A percentile compares a stretch with the other conserved stretches of the same genome.
These are phyloP conservation scores for Fusarium stilboides DNA, from an alignment of 2,329 filamentous ascomycete genomes.

Conservation along the genomic window DNA sequence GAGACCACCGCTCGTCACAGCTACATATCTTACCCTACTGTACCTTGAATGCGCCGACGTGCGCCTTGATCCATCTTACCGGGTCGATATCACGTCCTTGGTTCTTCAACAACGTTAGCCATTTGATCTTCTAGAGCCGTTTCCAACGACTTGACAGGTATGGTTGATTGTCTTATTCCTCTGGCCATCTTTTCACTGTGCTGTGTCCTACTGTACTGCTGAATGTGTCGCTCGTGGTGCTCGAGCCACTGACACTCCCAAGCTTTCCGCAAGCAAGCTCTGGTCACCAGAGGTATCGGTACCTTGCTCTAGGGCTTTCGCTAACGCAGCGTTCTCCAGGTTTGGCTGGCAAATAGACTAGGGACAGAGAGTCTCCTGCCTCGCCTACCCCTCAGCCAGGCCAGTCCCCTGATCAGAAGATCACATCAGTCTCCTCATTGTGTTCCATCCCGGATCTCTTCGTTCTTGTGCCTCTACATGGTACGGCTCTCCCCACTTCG, in stretches of 20 bases:
- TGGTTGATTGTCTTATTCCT: neutral
- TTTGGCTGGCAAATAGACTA: constrained; percentile 44
- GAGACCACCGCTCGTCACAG: constrained; percentile 33
- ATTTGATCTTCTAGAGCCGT: neutral
- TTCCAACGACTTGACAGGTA: constrained; percentile 23
- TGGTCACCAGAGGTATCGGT: constrained; percentile 42
- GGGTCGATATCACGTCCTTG: constrained; percentile 16
- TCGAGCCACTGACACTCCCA: constrained; percentile 34
- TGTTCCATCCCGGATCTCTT: constrained; percentile 35
- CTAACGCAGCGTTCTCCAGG: constrained; percentile 45
- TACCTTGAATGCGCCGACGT: constrained; percentile 24
- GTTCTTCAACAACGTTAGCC: constrained; percentile 10
- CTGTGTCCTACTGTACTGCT: neutral
- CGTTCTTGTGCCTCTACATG: constrained; percentile 27
- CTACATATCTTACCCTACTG: constrained; percentile 20
- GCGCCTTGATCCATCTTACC: constrained; percentile 12
- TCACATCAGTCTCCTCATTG: constrained; percentile 36
- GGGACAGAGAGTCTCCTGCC: constrained; percentile 40
- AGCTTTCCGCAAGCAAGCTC: constrained; percentile 40
- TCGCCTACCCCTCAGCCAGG: constrained; percentile 37
- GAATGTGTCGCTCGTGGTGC: constrained; percentile 21
- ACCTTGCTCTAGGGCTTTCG: constrained; percentile 46
- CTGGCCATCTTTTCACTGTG: constrained; percentile 2
- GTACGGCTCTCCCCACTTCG: constrained; percentile 38
- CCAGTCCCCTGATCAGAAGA: constrained; percentile 41